Conservation (phyloP, 345 rosid genomes). For the Clausena lansium region DNA sequence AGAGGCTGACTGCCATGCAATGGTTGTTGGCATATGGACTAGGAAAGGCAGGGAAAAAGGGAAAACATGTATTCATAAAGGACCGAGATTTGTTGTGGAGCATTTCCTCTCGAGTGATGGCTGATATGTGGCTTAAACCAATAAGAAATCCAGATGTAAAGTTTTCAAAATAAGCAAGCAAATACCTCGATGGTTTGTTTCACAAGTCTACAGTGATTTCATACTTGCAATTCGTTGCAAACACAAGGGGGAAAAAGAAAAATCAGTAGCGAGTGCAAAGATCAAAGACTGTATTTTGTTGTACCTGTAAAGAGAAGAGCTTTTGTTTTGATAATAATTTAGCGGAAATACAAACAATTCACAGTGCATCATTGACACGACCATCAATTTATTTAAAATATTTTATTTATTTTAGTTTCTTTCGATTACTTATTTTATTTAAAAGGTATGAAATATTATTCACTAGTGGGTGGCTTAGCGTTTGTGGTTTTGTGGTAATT, state of each 20-base stretch:
- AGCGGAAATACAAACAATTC: not conserved
- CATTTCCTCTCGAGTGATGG: conserved; percentile 86
- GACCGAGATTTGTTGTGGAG: conserved; percentile 73
- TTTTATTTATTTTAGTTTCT: too few relatives aligned
- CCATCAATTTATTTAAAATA: too few relatives aligned
- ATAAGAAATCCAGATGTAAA: conserved; percentile 88
- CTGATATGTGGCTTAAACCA: conserved; percentile 93
- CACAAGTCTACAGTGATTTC: not conserved
- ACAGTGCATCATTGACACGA: too few relatives aligned
- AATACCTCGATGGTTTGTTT: not conserved
- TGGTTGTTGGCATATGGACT: conserved; percentile 79
- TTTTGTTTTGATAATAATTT: not conserved
- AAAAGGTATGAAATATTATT: too few relatives aligned
- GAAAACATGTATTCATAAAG: conserved; percentile 38
- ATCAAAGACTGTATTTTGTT: not conserved
- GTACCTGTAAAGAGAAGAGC: conserved; percentile 1
- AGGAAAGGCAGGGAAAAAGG: conserved; percentile 59
- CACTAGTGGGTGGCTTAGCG: too few relatives aligned
- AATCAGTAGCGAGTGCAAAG: not conserved
- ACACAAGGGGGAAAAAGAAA: not conserved
- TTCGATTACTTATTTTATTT: too few relatives aligned
- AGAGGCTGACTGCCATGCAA: conserved; percentile 79
- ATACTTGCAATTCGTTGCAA: conserved; percentile 35
- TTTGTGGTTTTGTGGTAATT: too few relatives aligned
- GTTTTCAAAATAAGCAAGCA: conserved; percentile 32